These are phyloP conservation scores for Euphorbia lathyris DNA, from an alignment of 345 rosid genomes.

Conservation along the genomic window DNA sequence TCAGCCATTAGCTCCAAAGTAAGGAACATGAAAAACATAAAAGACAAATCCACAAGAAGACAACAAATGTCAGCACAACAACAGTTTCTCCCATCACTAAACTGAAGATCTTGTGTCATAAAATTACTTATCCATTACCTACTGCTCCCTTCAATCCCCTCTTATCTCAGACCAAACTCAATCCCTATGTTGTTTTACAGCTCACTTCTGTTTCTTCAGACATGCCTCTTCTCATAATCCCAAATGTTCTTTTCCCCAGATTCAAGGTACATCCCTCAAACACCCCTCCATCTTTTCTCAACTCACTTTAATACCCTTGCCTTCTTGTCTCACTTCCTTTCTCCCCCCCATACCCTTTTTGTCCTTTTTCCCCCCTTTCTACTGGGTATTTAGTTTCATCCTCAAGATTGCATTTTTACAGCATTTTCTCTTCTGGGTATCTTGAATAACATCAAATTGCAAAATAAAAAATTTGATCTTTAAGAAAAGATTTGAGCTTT, in stretches of 20 bases:
- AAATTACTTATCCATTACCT: conserved; percentile 34
- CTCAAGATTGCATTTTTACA: conserved; percentile 24
- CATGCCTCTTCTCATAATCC: conserved; percentile 34
- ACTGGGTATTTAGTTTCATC: conserved; percentile 26
- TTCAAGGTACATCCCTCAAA: conserved; percentile 53
- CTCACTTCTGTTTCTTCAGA: conserved; percentile 39
- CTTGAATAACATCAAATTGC: conserved; percentile 4
- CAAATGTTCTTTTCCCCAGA: conserved; percentile 34
- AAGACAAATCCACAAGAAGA: conserved; percentile 17
- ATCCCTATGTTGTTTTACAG: conserved; percentile 43
- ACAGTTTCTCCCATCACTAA: too few species aligned
- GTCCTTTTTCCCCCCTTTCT: conserved; percentile 26
- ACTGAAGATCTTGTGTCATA: conserved; percentile 45
- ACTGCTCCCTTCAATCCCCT: conserved; percentile 29
- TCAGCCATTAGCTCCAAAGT: neutral
- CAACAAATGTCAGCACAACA: conserved; percentile 46
- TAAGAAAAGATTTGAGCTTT: too few species aligned
- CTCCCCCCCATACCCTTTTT: conserved; percentile 65
- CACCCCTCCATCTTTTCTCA: conserved; percentile 50
- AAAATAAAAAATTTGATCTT: neutral
- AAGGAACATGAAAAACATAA: conserved; percentile 11
- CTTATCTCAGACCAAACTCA: conserved; percentile 38
- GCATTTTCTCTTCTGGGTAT: conserved; percentile 14
- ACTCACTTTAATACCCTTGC: conserved; percentile 41
- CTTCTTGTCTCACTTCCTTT: conserved; percentile 53